Conservation (phyloP, 768 basidiomycete genomes). For the Astraeus odoratus region DNA sequence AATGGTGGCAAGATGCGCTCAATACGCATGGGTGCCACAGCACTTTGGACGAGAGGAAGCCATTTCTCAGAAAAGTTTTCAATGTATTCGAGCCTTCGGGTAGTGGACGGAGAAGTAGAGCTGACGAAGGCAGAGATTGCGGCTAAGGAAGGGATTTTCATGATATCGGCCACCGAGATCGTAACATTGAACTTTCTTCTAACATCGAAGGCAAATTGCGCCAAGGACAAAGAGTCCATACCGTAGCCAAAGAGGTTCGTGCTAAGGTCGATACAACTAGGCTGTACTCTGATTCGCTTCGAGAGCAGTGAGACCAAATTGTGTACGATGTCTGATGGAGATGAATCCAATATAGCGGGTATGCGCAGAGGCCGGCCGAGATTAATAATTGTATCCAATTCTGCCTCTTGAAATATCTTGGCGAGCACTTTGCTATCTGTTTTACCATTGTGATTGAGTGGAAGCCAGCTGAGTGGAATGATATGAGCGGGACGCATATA, state of each 20-base stretch:
- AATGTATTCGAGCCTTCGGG: slow-evolving; percentile 1
- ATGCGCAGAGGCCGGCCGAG: slow-evolving; percentile 1
- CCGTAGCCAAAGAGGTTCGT: slow-evolving; percentile 29
- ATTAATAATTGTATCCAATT: slow-evolving; percentile 16
- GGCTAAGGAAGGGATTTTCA: slow-evolving; percentile 19
- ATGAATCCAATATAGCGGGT: not conserved
- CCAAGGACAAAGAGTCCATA: slow-evolving; percentile 26
- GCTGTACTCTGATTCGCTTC: slow-evolving; percentile 12
- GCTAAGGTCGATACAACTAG: slow-evolving; percentile 11
- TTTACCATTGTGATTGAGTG: slow-evolving; percentile 36
- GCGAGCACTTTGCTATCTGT: slow-evolving; percentile 24
- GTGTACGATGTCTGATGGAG: slow-evolving; percentile 26
- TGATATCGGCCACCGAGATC: slow-evolving; percentile 24
- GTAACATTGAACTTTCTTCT: slow-evolving; percentile 11
- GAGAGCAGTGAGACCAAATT: slow-evolving; percentile 31
- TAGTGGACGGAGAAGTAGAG: not conserved
- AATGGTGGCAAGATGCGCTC: slow-evolving; percentile 34
- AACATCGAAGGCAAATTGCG: slow-evolving; percentile 18
- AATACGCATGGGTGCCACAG: slow-evolving; percentile 4
- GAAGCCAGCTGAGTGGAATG: slow-evolving; percentile 41
- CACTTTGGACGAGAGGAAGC: slow-evolving; percentile 8
- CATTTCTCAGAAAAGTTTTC: slow-evolving; percentile 14
- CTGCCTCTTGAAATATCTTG: slow-evolving; percentile 18
- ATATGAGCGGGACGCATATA: slow-evolving; percentile 49
- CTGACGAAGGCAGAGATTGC: slow-evolving; percentile 15